Percentiles rank a stretch among this genome's conserved stretches.
phyloP scores from a whole-genome alignment of 140 eudicot species.

The Cichorium intybus region DNA sequence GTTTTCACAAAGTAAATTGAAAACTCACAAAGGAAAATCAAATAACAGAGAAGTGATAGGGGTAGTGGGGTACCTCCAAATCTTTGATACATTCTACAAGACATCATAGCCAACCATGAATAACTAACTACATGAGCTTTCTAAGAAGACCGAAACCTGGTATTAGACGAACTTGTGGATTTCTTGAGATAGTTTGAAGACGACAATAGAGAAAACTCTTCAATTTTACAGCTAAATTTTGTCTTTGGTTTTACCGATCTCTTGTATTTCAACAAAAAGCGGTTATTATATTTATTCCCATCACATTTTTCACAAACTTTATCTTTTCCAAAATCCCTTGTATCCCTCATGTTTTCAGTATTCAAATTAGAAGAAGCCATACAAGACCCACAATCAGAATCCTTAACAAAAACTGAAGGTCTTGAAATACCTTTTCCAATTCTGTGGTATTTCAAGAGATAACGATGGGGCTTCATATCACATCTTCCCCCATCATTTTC shows the following conservation, averaged over 20 bases:
- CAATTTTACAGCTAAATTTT: conserved; percentile 24
- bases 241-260: conserved; percentile 33
- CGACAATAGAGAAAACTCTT: conserved; percentile 26
- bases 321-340: conserved; percentile 21
- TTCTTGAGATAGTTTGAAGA: conserved; percentile 22
- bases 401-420: conserved; percentile 18
- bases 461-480: conserved; percentile 26
- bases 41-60: conserved; percentile 16
- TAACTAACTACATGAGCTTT: conserved; percentile 22
- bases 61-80: conserved; percentile 1
- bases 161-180: conserved; percentile 23
- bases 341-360: conserved; percentile 12
- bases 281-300: conserved; percentile 30
- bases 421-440: conserved; percentile 26
- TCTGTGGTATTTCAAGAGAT: conserved; percentile 44
- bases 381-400: conserved; percentile 28
- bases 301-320: conserved; percentile 22
- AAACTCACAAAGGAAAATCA: conserved; percentile 14
- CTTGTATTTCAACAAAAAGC: conserved; percentile 40
- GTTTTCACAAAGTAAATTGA: conserved; percentile 8
- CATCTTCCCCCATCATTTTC: conserved; percentile 26
- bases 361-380: conserved; percentile 23
- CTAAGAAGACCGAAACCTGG: conserved; percentile 22
- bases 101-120: not conserved
- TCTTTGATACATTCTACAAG: not conserved